Evolutionary conservation across 352 stramenopile genomes (phyloP), one percentile per base, ranked within the genome.

Genomic region (Pythium brachiatum): DNA sequence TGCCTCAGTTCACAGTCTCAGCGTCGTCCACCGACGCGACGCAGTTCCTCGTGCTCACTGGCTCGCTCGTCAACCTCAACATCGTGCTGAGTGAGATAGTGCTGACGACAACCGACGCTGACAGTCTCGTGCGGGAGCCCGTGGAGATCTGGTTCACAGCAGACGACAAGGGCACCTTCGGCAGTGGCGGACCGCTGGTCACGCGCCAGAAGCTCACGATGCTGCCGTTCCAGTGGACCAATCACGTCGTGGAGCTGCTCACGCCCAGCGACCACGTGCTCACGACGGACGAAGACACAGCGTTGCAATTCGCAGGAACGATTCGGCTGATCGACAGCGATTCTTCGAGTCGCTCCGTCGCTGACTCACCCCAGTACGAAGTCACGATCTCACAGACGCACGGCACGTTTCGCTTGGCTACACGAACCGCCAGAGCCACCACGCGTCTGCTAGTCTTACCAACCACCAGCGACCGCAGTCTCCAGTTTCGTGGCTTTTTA

Each of bases 81-180:
- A 26, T 31, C 3, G 67, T 70, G 16, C 53, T 92, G 36, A 48
- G 48, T 8, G 72, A 73, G 47, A 76, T 90, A 39, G 64, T 80
- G 13, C 83, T 88, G 44, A 68, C 79, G 21, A 64, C 83, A 11
- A 73, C 50, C 25, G 62, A 74, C 53, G 43, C 21, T 32, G 51
- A 50, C 32, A 26, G 15, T 57, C 53, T 18, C 68, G 32, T 66
- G 15, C 51, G 8, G 5, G 51, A 64, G 25, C 70, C 74, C 21
- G 69, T 85, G 32, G 72, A 73, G 1, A 41, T 92, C 9, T 67
- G 73, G n/a, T 66, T 90, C 15, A 83, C 70, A 25, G 67, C 81
- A 29, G 83, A 92, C 43, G 83, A 92, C 48, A 64, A 71, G 44
- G 81, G 79, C 13, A 78, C 69, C 3, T 73, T 72, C 41, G 83